Base-by-base conservation (phyloP, 495 filamentous ascomycete species). In the Niebla homalea region DNA sequence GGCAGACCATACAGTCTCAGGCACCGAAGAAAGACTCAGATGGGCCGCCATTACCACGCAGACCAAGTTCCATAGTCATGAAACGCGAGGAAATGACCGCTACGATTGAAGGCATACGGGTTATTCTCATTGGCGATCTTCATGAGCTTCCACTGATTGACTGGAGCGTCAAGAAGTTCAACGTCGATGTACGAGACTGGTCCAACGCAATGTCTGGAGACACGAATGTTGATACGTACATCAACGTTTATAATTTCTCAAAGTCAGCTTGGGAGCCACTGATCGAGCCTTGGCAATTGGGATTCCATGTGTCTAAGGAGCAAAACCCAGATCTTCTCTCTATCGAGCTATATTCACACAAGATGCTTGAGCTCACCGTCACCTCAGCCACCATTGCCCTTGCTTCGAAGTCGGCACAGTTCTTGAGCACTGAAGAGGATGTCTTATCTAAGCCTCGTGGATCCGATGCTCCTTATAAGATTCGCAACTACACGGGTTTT, bases 211-310 rank as follows among this genome's bases (percentile, higher is more conserved):
- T 97, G 67, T 87, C 78, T 57, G 89, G 87, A 2, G 89, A 96
- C 60, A 86, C 87, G 0, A 87, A 71, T 32, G 81, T 97, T 48
- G 87, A 97, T 56, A 89, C 87, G 50, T 95, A 92, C 64, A 73
- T 93, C 58, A 98, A 97, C 62, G 81, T 97, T 46, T 97, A 93
- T 72, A 98, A 97, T 64, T 98, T 98, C 66, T 89, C 92, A 19
- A 97, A 98, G 64, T 97, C 93, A 1, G 85, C 88, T 8, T 98
- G 92, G 92, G 92, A 97, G 64, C 92, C 92, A 8, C 69, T 98
- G 29, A 83, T 97, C 22, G 92, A 98, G 63, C 92, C 93, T 29
- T 98, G 92, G 92, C 81, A 92, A 52, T 69, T 97, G 19, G 90
- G 89, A 23, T 81, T 97, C 58, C 87, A 92, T 48, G 76, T 97